A percentile compares a stretch with the other conserved stretches of the same genome.
phyloP scores from a whole-genome alignment of 371 early-diverging fungal genomes.

The Batkoa obscura region DNA sequence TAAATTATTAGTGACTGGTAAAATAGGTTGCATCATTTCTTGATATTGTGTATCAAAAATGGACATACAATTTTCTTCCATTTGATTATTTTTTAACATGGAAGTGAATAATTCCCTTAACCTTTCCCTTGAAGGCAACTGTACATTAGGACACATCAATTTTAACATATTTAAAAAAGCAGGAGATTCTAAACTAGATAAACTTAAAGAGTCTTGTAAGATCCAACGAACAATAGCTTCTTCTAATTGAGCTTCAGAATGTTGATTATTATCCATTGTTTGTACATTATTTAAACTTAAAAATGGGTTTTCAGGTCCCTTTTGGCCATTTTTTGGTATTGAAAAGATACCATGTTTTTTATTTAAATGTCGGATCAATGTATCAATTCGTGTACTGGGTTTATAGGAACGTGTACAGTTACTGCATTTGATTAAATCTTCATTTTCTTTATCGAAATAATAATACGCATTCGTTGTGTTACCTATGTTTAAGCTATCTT shows the following conservation, averaged over 20 bases:
- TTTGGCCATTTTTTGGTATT: too few species aligned
- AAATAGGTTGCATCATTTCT: too few species aligned
- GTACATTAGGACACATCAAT: background rate
- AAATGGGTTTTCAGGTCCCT: background rate
- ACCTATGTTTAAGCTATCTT: too few species aligned
- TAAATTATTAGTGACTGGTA: too few species aligned
- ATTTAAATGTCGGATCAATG: background rate
- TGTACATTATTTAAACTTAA: background rate
- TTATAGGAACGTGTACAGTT: constrained; percentile 1
- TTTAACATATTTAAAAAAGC: background rate
- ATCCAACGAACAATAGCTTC: constrained; percentile 2
- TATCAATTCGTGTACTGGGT: constrained; percentile 1
- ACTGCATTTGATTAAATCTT: background rate
- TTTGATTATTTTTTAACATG: background rate
- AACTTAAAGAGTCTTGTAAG: background rate
- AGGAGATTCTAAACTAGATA: background rate
- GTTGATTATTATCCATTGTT: background rate
- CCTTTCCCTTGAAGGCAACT: background rate
- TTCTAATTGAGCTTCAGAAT: background rate
- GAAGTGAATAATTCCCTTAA: background rate
- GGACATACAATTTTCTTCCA: too few species aligned
- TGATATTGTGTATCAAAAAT: too few species aligned
- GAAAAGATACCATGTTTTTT: background rate
- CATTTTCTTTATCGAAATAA: background rate
- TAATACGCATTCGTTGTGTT: background rate